A percentile compares a stretch with the other conserved stretches of the same genome.
phyloP scores from a whole-genome alignment of 2,329 filamentous ascomycete genomes.

The Alternaria gansuensis region DNA sequence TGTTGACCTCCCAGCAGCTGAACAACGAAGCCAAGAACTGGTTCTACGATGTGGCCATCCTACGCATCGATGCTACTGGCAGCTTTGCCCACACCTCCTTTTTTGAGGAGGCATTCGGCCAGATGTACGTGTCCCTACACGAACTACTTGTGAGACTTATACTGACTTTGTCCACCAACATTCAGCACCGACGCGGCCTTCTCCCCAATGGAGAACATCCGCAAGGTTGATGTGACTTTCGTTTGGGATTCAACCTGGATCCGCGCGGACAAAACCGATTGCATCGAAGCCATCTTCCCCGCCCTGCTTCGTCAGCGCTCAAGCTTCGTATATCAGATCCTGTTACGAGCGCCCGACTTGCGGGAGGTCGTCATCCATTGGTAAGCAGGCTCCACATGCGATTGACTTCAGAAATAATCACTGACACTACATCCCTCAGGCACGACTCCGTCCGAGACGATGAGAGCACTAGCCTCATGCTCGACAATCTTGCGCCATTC shows the following conservation, averaged over 20 bases:
- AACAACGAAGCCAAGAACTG: constrained; percentile 43
- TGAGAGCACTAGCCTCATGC: constrained; percentile 32
- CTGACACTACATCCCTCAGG: constrained; percentile 14
- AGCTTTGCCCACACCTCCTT: constrained; percentile 48
- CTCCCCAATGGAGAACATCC: constrained; percentile 49
- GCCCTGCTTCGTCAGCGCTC: constrained; percentile 40
- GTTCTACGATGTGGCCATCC: constrained; percentile 46
- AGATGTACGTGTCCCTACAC: constrained; percentile 24
- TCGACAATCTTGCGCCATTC: constrained; percentile 39
- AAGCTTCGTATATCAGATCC: constrained; percentile 35
- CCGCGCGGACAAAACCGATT: constrained; percentile 28
- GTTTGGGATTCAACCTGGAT: constrained; percentile 50
- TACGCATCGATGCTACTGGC: constrained; percentile 45
- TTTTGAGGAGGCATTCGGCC: constrained; percentile 41
- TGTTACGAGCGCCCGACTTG: constrained; percentile 40
- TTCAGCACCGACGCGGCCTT: constrained; percentile 36
- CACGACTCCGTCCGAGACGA: constrained; percentile 44
- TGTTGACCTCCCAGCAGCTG: constrained; percentile 43
- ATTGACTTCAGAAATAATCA: neutral
- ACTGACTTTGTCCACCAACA: neutral
- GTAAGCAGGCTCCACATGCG: neutral
- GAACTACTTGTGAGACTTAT: neutral
- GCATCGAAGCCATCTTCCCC: constrained; percentile 38
- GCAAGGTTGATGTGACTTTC: constrained; percentile 43
- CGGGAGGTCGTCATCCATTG: constrained; percentile 42